Percentiles rank a stretch among this genome's conserved stretches.
Evolutionary conservation across 441 rosid genomes (phyloP).

Genomic region (Pelargonium citronellum): DNA sequence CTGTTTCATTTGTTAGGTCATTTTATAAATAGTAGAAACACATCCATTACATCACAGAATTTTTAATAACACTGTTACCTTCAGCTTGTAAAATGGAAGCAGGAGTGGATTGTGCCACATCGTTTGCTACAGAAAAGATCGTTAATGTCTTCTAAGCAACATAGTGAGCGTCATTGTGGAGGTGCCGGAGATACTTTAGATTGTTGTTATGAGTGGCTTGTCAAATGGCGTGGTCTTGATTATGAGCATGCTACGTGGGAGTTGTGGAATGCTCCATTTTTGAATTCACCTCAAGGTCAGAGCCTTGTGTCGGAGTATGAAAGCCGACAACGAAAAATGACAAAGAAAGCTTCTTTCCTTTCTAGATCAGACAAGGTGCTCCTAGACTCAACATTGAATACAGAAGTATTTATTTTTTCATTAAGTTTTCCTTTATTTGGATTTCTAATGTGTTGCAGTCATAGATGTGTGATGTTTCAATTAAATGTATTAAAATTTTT

Average conservation of each 20-base stretch:
- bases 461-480: no score
- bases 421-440: no score
- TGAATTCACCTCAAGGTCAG: slow-evolving; percentile 33
- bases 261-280: slow-evolving; percentile 38
- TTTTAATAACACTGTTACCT: slow-evolving; percentile 12
- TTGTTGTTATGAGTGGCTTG: slow-evolving; percentile 50
- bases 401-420: no score
- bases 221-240: slow-evolving; percentile 57
- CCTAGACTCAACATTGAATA: not conserved
- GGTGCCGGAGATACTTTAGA: slow-evolving; percentile 13
- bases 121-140: slow-evolving; percentile 42
- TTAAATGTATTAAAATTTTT: no score
- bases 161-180: slow-evolving; percentile 15
- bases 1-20: not conserved
- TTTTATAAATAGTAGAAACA: not conserved
- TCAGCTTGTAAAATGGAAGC: slow-evolving; percentile 40
- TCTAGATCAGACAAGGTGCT: slow-evolving; percentile 32
- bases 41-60: slow-evolving; percentile 6
- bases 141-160: slow-evolving; percentile 23
- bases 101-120: slow-evolving; percentile 44
- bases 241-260: slow-evolving; percentile 65
- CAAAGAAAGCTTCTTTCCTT: slow-evolving; percentile 22
- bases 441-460: no score
- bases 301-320: slow-evolving; percentile 43
- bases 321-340: slow-evolving; percentile 29